phyloP scores from a whole-genome alignment of 768 basidiomycete species.

The Pisolithus microcarpus region DNA sequence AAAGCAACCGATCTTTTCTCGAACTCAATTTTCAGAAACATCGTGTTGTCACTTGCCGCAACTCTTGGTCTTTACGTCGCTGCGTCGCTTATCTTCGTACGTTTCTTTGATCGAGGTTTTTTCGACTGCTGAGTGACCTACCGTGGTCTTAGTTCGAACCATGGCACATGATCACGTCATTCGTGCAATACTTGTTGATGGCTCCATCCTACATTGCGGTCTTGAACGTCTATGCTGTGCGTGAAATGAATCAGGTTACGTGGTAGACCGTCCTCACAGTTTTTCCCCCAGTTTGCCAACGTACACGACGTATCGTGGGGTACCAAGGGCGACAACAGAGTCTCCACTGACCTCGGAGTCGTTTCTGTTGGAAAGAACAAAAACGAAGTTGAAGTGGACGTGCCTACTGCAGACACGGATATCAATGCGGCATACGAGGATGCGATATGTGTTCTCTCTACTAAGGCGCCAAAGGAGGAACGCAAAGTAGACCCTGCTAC shows the following conservation, averaged over 20 bases:
- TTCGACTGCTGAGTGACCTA: not conserved
- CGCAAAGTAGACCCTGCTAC: slow-evolving; percentile 53
- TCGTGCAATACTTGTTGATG: slow-evolving; percentile 87
- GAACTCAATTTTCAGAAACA: slow-evolving; percentile 78
- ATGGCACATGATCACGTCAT: slow-evolving; percentile 97
- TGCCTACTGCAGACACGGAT: slow-evolving; percentile 85
- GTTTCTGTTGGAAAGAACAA: slow-evolving; percentile 58
- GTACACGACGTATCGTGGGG: slow-evolving; percentile 94
- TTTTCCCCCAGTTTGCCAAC: slow-evolving; percentile 58
- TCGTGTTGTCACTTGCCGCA: slow-evolving; percentile 78
- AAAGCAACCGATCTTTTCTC: slow-evolving; percentile 56
- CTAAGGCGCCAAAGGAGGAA: slow-evolving; percentile 71
- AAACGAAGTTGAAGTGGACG: slow-evolving; percentile 78
- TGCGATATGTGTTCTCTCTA: slow-evolving; percentile 73
- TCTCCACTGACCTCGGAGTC: slow-evolving; percentile 77
- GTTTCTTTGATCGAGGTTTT: slow-evolving; percentile 27
- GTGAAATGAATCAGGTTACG: slow-evolving; percentile 1
- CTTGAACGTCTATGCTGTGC: slow-evolving; percentile 81
- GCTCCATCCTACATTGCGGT: slow-evolving; percentile 93
- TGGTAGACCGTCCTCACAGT: slow-evolving; percentile 1
- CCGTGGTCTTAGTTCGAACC: slow-evolving; percentile 70
- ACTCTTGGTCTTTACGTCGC: slow-evolving; percentile 87
- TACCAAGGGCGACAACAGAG: slow-evolving; percentile 90
- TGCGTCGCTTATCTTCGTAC: slow-evolving; percentile 76
- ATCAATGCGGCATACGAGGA: slow-evolving; percentile 88